A percentile compares a stretch with the other conserved stretches of the same genome.
phyloP scores from a whole-genome alignment of 1,284 basidiomycete genomes.

The Ustanciosporium gigantosporum region DNA sequence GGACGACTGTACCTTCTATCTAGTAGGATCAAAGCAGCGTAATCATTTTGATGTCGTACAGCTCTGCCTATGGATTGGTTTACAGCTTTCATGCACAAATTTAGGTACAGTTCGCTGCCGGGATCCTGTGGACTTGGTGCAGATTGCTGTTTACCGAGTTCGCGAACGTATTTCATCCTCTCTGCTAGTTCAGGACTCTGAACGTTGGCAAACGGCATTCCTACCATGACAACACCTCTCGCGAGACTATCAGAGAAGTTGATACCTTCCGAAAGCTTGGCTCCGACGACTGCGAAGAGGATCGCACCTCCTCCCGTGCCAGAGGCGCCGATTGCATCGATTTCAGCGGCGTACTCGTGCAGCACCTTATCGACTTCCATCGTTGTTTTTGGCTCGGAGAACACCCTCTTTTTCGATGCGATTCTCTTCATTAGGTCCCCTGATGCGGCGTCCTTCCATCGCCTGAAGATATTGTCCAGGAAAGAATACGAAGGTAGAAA shows the following conservation, averaged over 20 bases:
- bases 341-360: constrained; percentile 73
- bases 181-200: constrained; percentile 88
- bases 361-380: constrained; percentile 77
- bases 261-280: constrained; percentile 93
- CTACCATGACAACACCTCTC: constrained; percentile 80
- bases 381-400: constrained; percentile 81
- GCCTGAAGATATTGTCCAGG: constrained; percentile 70
- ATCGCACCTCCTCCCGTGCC: constrained; percentile 51
- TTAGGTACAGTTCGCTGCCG: constrained; percentile 56
- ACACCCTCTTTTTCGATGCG: constrained; percentile 77
- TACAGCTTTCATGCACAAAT: constrained; percentile 83
- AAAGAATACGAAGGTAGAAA: constrained; percentile 93
- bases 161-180: constrained; percentile 69
- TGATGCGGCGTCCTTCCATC: constrained; percentile 68
- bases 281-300: constrained; percentile 85
- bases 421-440: constrained; percentile 70
- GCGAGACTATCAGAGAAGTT: constrained; percentile 86
- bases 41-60: constrained; percentile 56
- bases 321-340: constrained; percentile 59
- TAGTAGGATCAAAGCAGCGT: constrained; percentile 54
- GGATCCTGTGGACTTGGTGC: neutral
- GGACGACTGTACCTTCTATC: constrained; percentile 48
- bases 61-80: constrained; percentile 91
- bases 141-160: constrained; percentile 12
- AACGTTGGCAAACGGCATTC: constrained; percentile 90